Evolutionary conservation across 306 rosid genomes (phyloP).

Genomic region (Malus sylvestris): DNA sequence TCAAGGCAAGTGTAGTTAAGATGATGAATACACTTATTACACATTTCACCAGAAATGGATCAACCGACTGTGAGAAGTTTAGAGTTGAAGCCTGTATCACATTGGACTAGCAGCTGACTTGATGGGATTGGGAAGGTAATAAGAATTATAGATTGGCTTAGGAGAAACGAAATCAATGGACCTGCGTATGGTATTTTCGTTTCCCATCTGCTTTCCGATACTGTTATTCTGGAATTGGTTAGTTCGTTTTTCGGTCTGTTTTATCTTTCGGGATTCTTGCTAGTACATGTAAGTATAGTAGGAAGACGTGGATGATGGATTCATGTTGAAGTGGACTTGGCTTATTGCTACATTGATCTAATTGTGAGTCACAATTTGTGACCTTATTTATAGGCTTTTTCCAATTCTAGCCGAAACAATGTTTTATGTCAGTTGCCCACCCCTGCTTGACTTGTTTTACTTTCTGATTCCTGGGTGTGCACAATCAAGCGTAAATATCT

Average conservation of each 20-base stretch:
- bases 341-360: not conserved
- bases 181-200: not conserved
- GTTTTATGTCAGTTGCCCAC: not conserved
- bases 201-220: not conserved
- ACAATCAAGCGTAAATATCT: not conserved
- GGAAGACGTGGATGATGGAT: not conserved
- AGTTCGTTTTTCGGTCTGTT: not conserved
- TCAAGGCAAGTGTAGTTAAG: constrained; percentile 37
- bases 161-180: not conserved
- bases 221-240: not conserved
- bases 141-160: not conserved
- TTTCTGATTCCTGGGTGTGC: not conserved
- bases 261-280: not conserved
- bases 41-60: constrained; percentile 57
- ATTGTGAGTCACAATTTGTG: too few species aligned
- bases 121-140: constrained; percentile 7
- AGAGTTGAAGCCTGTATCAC: constrained; percentile 20
- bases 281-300: not conserved
- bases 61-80: constrained; percentile 51
- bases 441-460: not conserved
- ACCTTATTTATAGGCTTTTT: not conserved
- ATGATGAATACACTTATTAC: constrained; percentile 56
- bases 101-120: constrained; percentile 2
- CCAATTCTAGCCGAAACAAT: not conserved
- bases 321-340: not conserved